These are phyloP conservation scores for Xylaria multiplex DNA, from an alignment of 2,329 filamentous ascomycete species.

Conservation along the genomic window DNA sequence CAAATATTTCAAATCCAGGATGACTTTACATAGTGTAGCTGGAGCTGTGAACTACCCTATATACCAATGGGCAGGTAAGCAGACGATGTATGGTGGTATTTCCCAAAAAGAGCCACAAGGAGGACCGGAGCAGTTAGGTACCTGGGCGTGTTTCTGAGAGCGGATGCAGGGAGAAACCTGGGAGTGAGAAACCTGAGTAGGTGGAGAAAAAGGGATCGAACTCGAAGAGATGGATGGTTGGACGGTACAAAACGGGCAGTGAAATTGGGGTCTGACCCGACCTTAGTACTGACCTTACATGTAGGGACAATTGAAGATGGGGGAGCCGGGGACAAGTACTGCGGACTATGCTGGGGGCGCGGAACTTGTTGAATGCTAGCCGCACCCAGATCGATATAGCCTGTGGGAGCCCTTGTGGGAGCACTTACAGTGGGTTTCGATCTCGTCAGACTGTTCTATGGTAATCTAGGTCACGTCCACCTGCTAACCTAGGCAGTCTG, in stretches of 20 bases:
- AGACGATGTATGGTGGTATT: constrained; percentile 30
- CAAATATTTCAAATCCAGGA: constrained; percentile 18
- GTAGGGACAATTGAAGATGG: constrained; percentile 5
- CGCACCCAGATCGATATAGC: constrained; percentile 14
- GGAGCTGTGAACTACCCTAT: constrained; percentile 10
- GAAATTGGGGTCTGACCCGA: constrained; percentile 13
- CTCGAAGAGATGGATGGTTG: constrained; percentile 19
- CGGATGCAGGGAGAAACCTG: constrained; percentile 34
- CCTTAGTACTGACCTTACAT: neutral
- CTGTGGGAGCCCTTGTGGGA: constrained; percentile 8
- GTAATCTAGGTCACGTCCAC: too few species aligned
- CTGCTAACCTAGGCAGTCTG: too few species aligned
- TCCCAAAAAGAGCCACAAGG: constrained; percentile 26
- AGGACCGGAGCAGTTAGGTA: constrained; percentile 1
- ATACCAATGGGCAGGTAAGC: constrained; percentile 10
- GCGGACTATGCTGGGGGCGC: neutral
- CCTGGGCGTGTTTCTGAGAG: constrained; percentile 27
- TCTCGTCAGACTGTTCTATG: constrained; percentile 21
- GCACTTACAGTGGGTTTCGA: constrained; percentile 14
- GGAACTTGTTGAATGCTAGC: constrained; percentile 10
- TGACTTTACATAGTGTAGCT: constrained; percentile 3
- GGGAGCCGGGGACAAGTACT: constrained; percentile 5
- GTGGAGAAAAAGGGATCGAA: constrained; percentile 31
- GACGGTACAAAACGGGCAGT: constrained; percentile 20
- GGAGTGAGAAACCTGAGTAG: constrained; percentile 19